Conservation (phyloP, 2,329 filamentous ascomycete genomes). For the Nigrograna mackinnonii region DNA sequence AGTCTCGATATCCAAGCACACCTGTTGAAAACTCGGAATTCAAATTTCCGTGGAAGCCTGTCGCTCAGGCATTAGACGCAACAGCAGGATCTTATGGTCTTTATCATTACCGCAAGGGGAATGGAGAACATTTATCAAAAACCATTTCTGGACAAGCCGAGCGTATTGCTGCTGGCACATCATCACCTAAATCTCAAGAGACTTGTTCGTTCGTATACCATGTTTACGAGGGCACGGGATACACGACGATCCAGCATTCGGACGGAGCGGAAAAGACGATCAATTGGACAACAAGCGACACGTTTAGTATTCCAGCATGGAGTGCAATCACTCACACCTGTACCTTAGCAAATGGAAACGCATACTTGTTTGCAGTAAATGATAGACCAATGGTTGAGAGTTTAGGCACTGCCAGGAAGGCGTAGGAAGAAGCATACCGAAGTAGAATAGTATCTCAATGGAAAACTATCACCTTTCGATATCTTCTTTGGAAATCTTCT, state of each 20-base stretch:
- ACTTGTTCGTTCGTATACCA: conserved; percentile 58
- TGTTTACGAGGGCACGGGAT: conserved; percentile 51
- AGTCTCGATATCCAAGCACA: background rate
- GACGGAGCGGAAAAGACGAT: conserved; percentile 14
- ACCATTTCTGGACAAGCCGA: background rate
- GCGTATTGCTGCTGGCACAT: conserved; percentile 32
- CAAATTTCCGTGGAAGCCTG: background rate
- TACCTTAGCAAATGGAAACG: conserved; percentile 54
- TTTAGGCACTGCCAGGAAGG: background rate
- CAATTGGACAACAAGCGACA: background rate
- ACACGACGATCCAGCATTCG: conserved; percentile 36
- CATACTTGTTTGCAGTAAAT: conserved; percentile 57
- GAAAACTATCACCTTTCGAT: no score
- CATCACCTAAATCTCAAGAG: conserved; percentile 57
- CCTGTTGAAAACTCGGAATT: background rate
- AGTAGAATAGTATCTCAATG: no score
- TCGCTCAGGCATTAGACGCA: background rate
- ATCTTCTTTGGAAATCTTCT: no score
- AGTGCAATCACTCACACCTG: conserved; percentile 9
- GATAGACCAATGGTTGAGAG: conserved; percentile 56
- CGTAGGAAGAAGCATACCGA: no score
- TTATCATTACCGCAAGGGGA: background rate
- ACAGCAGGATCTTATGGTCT: background rate
- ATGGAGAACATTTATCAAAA: background rate
- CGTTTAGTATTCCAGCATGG: background rate